Percentiles rank a stretch among this genome's conserved stretches.
phyloP scores from a whole-genome alignment of 1,284 basidiomycete species.

The Malassezia brasiliensis region DNA sequence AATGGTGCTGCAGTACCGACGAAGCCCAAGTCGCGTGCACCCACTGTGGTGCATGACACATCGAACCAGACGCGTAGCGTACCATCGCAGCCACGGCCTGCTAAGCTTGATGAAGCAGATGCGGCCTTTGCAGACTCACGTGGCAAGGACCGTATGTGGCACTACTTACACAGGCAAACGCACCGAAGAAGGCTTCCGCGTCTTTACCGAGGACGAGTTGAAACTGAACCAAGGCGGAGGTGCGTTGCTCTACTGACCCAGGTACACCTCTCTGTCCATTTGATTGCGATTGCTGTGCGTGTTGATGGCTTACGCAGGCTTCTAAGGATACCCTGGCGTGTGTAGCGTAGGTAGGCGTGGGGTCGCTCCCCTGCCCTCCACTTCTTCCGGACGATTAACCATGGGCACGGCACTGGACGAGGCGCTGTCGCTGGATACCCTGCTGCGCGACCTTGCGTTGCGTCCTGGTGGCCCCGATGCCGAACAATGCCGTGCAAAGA shows the following conservation, averaged over 20 bases:
- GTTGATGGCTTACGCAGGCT: neutral
- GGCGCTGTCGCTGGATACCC: neutral
- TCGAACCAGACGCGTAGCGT: neutral
- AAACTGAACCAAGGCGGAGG: conserved; percentile 16
- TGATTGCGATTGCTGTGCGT: conserved; percentile 19
- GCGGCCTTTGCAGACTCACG: conserved; percentile 15
- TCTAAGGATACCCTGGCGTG: conserved; percentile 1
- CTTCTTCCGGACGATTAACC: neutral
- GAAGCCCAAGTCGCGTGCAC: conserved; percentile 2
- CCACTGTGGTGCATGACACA: conserved; percentile 11
- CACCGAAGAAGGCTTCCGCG: conserved; percentile 16
- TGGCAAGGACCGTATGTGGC: conserved; percentile 14
- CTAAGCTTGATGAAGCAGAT: conserved; percentile 8
- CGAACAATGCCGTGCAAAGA: conserved; percentile 4
- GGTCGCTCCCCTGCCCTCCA: neutral
- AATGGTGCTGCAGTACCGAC: neutral
- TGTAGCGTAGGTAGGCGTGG: neutral
- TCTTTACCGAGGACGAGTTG: conserved; percentile 17
- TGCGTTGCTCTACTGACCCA: conserved; percentile 5
- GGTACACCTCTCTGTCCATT: conserved; percentile 17
- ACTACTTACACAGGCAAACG: conserved; percentile 12
- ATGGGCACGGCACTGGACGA: neutral
- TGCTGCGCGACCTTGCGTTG: conserved; percentile 2
- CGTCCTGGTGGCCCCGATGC: conserved; percentile 3
- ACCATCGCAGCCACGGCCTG: neutral